Conservation (phyloP, 495 filamentous ascomycete genomes). For the Penicillium coffeae region DNA sequence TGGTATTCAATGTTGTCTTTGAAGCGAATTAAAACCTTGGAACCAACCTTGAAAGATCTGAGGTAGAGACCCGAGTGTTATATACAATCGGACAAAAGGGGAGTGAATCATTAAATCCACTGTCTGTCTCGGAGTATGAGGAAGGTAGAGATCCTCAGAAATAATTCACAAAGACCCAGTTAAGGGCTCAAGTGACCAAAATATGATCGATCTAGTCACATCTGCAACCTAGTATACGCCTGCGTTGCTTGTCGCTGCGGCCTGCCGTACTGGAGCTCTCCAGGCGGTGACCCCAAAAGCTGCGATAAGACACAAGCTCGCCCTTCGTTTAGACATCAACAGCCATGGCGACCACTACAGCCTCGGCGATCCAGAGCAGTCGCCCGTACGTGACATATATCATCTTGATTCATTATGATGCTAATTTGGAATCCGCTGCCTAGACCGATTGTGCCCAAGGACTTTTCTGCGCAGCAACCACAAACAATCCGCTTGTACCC, state of each 20-base stretch:
- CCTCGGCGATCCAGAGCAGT: conserved; percentile 64
- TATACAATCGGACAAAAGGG: too few species aligned
- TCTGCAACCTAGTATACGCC: not conserved
- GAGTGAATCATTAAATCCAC: too few species aligned
- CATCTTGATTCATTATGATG: too few species aligned
- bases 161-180: too few species aligned
- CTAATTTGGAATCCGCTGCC: conserved; percentile 4
- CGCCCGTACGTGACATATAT: conserved; percentile 57
- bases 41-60: too few species aligned
- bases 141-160: too few species aligned
- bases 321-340: not conserved
- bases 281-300: not conserved
- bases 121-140: too few species aligned
- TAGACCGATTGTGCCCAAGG: conserved; percentile 71
- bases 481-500: conserved; percentile 90
- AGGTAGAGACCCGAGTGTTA: too few species aligned
- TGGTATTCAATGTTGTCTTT: too few species aligned
- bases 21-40: too few species aligned
- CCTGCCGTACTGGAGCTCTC: not conserved
- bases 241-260: not conserved
- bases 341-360: conserved; percentile 73
- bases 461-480: conserved; percentile 87
- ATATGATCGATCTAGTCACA: too few species aligned
- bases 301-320: conserved; percentile 1
- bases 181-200: too few species aligned